These are phyloP conservation scores for Oryza officinalis DNA, from an alignment of 176 grass and related monocot genomes.

Conservation along the genomic window DNA sequence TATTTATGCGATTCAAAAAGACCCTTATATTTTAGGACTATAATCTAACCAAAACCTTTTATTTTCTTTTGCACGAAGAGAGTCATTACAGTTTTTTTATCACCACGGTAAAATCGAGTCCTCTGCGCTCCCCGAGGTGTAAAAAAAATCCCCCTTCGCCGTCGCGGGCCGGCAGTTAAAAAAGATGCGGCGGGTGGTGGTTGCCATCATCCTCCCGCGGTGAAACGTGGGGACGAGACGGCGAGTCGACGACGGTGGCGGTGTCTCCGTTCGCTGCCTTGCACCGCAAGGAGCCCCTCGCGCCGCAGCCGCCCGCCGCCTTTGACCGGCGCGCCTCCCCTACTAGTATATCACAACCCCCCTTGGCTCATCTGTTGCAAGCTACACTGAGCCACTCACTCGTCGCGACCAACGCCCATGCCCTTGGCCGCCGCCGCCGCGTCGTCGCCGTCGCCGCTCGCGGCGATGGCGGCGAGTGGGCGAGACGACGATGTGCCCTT, in stretches of 20 bases:
- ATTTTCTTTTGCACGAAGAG: too few relatives aligned
- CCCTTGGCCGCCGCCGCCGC: not conserved
- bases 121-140: too few relatives aligned
- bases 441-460: not conserved
- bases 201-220: not conserved
- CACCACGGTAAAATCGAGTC: too few relatives aligned
- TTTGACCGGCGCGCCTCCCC: slow-evolving; percentile 27
- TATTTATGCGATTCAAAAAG: too few relatives aligned
- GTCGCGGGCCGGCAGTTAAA: not conserved
- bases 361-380: not conserved
- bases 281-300: slow-evolving; percentile 20
- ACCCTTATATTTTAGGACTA: too few relatives aligned
- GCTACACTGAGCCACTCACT: slow-evolving; percentile 5
- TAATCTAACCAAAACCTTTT: too few relatives aligned
- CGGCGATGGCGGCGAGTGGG: not conserved
- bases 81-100: too few relatives aligned
- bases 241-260: not conserved
- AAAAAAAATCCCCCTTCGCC: not conserved
- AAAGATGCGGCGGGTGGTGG: not conserved
- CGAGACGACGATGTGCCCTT: not conserved
- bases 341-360: not conserved
- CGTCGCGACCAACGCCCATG: not conserved
- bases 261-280: slow-evolving; percentile 1
- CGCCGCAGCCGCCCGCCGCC: not conserved
- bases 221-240: not conserved